Conservation (phyloP, 2,329 filamentous ascomycete genomes). For the Clathrospora elynae region DNA sequence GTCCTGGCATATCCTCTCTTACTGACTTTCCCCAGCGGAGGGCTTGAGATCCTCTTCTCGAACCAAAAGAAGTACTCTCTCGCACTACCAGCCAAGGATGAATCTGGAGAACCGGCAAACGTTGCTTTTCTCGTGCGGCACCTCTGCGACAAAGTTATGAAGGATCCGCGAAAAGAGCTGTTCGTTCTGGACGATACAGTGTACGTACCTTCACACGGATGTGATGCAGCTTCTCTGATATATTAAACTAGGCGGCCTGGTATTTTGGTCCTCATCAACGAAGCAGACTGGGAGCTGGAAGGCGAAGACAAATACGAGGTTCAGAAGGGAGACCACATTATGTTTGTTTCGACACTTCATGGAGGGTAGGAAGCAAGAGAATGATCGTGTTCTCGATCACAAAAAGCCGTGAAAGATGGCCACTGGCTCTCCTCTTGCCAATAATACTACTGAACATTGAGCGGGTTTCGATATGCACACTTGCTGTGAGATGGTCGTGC, state of each 20-base stretch:
- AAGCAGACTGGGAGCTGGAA: slow-evolving; percentile 97
- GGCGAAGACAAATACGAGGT: slow-evolving; percentile 90
- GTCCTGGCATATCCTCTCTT: neutral
- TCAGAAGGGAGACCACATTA: slow-evolving; percentile 79
- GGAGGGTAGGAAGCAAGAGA: slow-evolving; percentile 66
- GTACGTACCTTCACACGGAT: slow-evolving; percentile 59
- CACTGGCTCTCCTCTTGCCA: no score
- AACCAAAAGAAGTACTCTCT: slow-evolving; percentile 77
- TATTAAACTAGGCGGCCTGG: slow-evolving; percentile 75
- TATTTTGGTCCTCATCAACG: slow-evolving; percentile 95
- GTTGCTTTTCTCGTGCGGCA: slow-evolving; percentile 78
- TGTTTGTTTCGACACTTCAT: slow-evolving; percentile 96
- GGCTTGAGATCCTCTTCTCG: slow-evolving; percentile 91
- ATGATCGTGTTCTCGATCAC: no score
- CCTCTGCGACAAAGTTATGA: slow-evolving; percentile 82
- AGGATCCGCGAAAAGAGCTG: slow-evolving; percentile 79
- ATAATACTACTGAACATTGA: no score
- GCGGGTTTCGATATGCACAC: no score
- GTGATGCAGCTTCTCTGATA: slow-evolving; percentile 17
- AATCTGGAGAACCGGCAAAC: slow-evolving; percentile 65
- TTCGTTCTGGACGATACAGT: slow-evolving; percentile 87
- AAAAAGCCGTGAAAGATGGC: no score
- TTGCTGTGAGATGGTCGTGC: no score
- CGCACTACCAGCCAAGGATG: slow-evolving; percentile 66
- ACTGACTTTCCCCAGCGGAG: slow-evolving; percentile 63